phyloP scores from a whole-genome alignment of 306 rosid species.

The Carpinus fangiana region DNA sequence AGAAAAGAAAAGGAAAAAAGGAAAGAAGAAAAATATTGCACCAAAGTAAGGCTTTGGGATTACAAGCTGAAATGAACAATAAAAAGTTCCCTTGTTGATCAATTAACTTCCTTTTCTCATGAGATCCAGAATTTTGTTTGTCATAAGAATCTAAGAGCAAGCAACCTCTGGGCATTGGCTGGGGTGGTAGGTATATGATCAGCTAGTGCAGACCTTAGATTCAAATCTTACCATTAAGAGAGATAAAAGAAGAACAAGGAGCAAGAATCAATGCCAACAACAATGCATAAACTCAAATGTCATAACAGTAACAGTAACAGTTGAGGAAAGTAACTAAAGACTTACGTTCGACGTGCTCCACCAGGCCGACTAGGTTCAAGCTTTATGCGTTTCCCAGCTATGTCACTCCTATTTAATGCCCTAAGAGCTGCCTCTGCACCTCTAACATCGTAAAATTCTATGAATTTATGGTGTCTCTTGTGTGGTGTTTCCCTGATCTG shows the following conservation, averaged over 20 bases:
- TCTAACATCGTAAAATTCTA: conserved; percentile 89
- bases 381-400: conserved; percentile 93
- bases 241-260: not conserved
- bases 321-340: conserved; percentile 4
- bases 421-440: conserved; percentile 88
- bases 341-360: conserved; percentile 95
- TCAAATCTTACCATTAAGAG: not conserved
- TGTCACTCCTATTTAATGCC: conserved; percentile 89
- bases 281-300: not conserved
- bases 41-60: not conserved
- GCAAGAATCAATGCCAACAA: not conserved
- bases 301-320: not conserved
- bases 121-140: not conserved
- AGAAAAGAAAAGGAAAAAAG: not conserved
- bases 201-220: not conserved
- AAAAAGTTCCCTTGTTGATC: not conserved
- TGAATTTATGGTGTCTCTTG: conserved; percentile 92
- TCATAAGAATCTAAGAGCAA: not conserved
- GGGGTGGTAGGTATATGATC: not conserved
- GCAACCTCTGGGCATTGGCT: not conserved
- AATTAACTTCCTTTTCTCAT: not conserved
- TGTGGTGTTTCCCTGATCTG: conserved; percentile 98
- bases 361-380: conserved; percentile 99
- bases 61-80: not conserved
- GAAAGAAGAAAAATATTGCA: not conserved